Base-by-base conservation (phyloP, 2,329 filamentous ascomycete species). In the Xylaria sp. region DNA sequence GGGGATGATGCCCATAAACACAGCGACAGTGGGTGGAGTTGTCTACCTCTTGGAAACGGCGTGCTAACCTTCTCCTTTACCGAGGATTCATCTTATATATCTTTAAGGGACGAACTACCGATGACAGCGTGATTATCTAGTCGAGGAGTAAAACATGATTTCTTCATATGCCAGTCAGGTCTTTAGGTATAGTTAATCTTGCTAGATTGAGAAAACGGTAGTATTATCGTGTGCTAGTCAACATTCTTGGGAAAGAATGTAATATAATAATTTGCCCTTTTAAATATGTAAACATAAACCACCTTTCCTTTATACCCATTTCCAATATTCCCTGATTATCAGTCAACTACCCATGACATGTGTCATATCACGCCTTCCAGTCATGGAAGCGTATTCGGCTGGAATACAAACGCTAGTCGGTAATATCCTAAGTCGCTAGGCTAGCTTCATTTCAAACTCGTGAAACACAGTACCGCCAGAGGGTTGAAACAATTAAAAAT, bases 21-120 rank as follows among this genome's bases (percentile, higher is more conserved):
- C 12, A 40, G 35, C 35, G 21, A 31, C 14, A 53, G 21, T 42
- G 35, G 35, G 14, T 53, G 50, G 50, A 17, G 28, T 5, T 53
- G 50, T 42, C 7, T 42, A 28, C 50, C 50, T 28, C 21, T 53
- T 53, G 7, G 50, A 42, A 53, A 42, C 15, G 50, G 50, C 15
- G 50, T 42, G 35, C 35, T 42, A 42, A 53, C 50, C 21, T 53
- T 53, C 15, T 53, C 50, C 35, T 53, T 53, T 28, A 53, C 35
- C 50, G 50, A 53, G 50, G 50, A 42, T 53, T 53, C 50, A 31
- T 53, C 50, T 53, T 53, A 28, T 53, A 42, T 53, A 6, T 53
- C 50, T 42, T 8, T 53, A 31, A 42, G 33, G 42, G 33, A 31
- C 25, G 46, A 49, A 28, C 50, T 14, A 42, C 15, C 21, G 19